A percentile compares a stretch with the other conserved stretches of the same genome.
These are phyloP conservation scores for Podaxis sp. DNA, from an alignment of 768 basidiomycete species.

Conservation along the genomic window DNA sequence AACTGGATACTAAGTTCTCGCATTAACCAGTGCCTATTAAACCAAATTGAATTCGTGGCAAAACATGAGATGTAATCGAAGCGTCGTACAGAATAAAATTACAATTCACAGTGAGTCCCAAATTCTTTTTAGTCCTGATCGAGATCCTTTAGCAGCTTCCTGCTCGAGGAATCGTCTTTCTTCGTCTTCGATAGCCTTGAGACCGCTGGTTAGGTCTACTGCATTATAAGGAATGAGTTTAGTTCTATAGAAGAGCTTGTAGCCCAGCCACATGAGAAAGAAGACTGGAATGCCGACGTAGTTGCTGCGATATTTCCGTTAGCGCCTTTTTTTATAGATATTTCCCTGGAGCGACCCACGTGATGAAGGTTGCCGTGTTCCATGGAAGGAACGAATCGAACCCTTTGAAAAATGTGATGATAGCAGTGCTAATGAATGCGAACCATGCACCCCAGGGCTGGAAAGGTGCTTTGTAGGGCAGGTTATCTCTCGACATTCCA, in stretches of 20 bases:
- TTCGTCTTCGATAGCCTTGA: conserved; percentile 61
- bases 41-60: no score
- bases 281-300: conserved; percentile 44
- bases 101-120: conserved; percentile 38
- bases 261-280: conserved; percentile 38
- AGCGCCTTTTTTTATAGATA: neutral
- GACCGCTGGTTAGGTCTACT: conserved; percentile 60
- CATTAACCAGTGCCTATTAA: no score
- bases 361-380: conserved; percentile 56
- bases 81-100: neutral
- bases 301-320: conserved; percentile 28
- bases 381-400: conserved; percentile 51
- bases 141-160: conserved; percentile 40
- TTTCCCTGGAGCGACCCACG: conserved; percentile 34
- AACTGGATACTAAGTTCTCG: no score
- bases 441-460: conserved; percentile 62
- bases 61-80: neutral
- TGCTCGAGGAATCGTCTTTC: conserved; percentile 49
- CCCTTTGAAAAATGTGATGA: conserved; percentile 60
- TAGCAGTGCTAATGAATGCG: conserved; percentile 47
- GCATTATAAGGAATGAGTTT: conserved; percentile 40
- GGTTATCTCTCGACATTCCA: conserved; percentile 37
- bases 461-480: conserved; percentile 58
- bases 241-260: conserved; percentile 37
- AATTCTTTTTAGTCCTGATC: conserved; percentile 23